phyloP scores from a whole-genome alignment of 2,329 filamentous ascomycete genomes.

The Fusarium sterilihyphosum region DNA sequence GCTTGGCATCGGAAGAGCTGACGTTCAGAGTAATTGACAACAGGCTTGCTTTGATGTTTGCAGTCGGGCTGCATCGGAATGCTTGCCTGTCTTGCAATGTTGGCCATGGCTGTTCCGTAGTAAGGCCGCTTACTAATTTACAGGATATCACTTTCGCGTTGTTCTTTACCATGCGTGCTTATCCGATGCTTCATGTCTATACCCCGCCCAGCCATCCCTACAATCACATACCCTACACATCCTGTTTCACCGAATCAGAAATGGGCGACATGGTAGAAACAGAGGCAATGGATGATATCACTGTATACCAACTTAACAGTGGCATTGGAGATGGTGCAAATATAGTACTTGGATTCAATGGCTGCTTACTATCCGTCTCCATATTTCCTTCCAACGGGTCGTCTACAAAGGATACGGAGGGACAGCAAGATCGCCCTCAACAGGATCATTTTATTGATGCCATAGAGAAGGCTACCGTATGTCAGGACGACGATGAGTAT shows the following conservation, averaged over 20 bases:
- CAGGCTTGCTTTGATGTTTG: not conserved
- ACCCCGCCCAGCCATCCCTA: not conserved
- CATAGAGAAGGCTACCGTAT: not conserved
- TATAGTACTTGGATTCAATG: not conserved
- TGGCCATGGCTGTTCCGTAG: not conserved
- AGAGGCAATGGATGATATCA: not conserved
- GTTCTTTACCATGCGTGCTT: not conserved
- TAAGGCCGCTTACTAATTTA: not conserved
- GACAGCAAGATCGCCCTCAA: fast-evolving
- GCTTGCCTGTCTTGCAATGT: too few species aligned
- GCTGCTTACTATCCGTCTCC: not conserved
- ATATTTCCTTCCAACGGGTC: not conserved
- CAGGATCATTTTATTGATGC: not conserved
- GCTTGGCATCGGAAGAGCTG: not conserved
- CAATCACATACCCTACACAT: too few species aligned
- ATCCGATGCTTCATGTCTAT: not conserved
- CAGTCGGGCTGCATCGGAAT: not conserved
- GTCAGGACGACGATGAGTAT: not conserved
- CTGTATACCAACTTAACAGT: not conserved
- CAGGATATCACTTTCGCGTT: not conserved
- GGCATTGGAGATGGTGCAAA: not conserved
- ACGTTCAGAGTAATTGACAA: fast-evolving
- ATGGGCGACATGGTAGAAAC: not conserved
- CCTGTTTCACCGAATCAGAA: fast-evolving
- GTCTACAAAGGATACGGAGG: not conserved